Evolutionary conservation across 1,284 basidiomycete genomes (phyloP), one percentile per base, ranked within the genome.

Genomic region (Cutaneotrichosporon sp.): DNA sequence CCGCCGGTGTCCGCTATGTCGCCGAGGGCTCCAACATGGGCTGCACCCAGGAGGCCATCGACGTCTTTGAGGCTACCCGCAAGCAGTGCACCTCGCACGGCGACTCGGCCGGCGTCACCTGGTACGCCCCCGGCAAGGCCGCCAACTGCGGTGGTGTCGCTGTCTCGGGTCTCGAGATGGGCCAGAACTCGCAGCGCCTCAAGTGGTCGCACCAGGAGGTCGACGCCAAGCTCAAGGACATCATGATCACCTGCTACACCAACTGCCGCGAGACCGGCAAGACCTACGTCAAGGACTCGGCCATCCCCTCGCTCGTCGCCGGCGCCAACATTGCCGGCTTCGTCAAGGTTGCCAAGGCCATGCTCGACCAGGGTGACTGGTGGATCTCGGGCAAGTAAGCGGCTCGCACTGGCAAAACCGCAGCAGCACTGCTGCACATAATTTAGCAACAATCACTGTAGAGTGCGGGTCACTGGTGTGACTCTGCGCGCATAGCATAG

Each of bases 21-120:
- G 89, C 89, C 62, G 89, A 91, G 80, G 89, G 89, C 34, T 87
- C 86, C 69, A 90, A 90, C 82, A 88, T 88, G 87, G 79, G 87
- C 55, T 87, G 85, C 79, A 87, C 86, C n/a, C 81, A 83, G 69
- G 87, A 87, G 70, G 89, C 89, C 60, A 87, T 91, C 75, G 84
- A 87, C 62, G 82, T 88, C 62, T 90, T 90, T 71, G 89, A 91
- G 81, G 78, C 79, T 13, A 83, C 86, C 38, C 86, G 89, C 60
- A 81, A 81, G 70, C 69, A 75, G 56, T 75, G 77, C 71, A 77
- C 83, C 64, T 83, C 82, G 54, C 63, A 71, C 58, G 69, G 68
- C 56, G 60, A 70, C 24, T 56, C 59, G 22, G 27, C 51, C 34
- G 72, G 69, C 57, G 70, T 79, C 66, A 81, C 85, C 59, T 89